Percentiles rank a stretch among this genome's conserved stretches.
These are phyloP conservation scores for Massarina eburnea DNA, from an alignment of 2,329 filamentous ascomycete genomes.

Conservation along the genomic window DNA sequence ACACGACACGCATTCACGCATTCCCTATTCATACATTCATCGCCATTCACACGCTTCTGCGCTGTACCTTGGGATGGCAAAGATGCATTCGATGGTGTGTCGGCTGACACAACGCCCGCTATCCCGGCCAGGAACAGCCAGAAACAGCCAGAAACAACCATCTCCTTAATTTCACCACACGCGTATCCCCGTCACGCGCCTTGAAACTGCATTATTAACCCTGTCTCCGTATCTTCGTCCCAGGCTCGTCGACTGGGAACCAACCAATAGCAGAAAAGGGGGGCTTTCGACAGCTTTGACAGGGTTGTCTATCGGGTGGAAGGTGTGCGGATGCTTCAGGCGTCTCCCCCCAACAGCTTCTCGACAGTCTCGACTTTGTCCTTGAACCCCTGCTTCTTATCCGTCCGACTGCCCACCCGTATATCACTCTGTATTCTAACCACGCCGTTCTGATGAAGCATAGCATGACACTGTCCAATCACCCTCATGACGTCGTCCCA, in stretches of 20 bases:
- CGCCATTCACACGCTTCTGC: too few species aligned
- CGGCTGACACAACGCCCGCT: too few species aligned
- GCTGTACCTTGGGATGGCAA: too few species aligned
- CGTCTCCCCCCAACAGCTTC: constrained; percentile 49
- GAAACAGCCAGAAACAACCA: constrained; percentile 6
- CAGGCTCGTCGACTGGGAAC: constrained; percentile 10
- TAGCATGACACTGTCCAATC: constrained; percentile 44
- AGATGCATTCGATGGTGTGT: too few species aligned
- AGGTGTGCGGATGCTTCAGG: constrained; percentile 3
- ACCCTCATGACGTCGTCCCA: constrained; percentile 83
- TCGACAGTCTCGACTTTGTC: constrained; percentile 73
- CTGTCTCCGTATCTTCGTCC: neutral
- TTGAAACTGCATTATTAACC: too few species aligned
- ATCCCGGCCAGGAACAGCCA: too few species aligned
- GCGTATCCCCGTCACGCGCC: constrained; percentile 20
- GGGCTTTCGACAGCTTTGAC: constrained; percentile 9
- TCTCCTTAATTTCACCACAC: constrained; percentile 28
- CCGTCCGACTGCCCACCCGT: constrained; percentile 79
- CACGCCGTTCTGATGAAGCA: constrained; percentile 42
- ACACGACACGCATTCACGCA: too few species aligned
- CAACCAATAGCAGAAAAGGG: constrained; percentile 24
- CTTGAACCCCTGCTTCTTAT: constrained; percentile 78
- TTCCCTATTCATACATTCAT: too few species aligned
- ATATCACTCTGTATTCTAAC: constrained; percentile 84
- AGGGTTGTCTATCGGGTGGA: constrained; percentile 16